phyloP scores from a whole-genome alignment of 345 rosid genomes.

The Eucalyptus cloeziana region DNA sequence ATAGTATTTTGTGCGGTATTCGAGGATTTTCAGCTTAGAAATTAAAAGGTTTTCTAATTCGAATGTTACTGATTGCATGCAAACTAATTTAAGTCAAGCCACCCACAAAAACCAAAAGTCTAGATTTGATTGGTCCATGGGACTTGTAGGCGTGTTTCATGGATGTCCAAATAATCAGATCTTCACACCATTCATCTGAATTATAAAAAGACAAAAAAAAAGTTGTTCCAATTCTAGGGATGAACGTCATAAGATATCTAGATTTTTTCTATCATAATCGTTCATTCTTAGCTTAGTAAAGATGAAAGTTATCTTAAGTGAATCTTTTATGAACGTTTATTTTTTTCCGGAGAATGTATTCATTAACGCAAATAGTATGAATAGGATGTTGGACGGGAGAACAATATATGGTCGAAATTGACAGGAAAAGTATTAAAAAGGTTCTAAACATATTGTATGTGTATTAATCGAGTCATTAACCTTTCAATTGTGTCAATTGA shows the following conservation, averaged over 20 bases:
- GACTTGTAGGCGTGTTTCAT: background rate
- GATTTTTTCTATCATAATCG: background rate
- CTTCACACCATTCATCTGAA: background rate
- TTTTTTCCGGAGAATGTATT: background rate
- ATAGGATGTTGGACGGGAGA: background rate
- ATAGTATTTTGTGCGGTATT: accelerated
- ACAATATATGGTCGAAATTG: background rate
- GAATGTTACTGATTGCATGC: background rate
- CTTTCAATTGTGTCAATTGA: too few species aligned
- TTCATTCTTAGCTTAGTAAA: background rate
- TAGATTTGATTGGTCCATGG: background rate
- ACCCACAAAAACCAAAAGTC: accelerated
- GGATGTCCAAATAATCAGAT: background rate
- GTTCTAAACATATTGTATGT: too few species aligned
- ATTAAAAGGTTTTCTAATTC: accelerated
- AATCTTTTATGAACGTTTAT: background rate
- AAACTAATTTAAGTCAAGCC: accelerated
- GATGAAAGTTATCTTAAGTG: background rate
- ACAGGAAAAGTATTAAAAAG: too few species aligned
- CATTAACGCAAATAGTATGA: background rate
- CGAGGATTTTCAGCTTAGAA: background rate
- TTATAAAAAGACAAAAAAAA: background rate
- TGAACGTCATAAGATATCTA: background rate
- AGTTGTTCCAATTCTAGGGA: background rate
- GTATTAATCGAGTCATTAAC: too few species aligned